These are phyloP conservation scores for Sporothrix euskadiensis DNA, from an alignment of 2,329 filamentous ascomycete species.

Conservation along the genomic window DNA sequence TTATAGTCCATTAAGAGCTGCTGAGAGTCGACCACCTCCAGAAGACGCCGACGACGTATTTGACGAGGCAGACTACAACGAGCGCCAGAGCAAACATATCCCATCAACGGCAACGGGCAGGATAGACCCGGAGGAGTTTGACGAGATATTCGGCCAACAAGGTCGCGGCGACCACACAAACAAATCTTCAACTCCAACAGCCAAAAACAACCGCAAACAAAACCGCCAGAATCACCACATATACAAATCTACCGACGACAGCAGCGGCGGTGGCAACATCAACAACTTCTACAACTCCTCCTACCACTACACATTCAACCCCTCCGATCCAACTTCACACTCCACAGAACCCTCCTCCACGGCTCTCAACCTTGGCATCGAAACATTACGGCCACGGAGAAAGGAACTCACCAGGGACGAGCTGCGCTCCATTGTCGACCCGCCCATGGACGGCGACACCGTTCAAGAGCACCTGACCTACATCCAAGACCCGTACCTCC, in stretches of 20 bases:
- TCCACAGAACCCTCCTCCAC: neutral
- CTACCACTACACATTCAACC: neutral
- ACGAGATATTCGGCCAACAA: neutral
- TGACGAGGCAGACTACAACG: neutral
- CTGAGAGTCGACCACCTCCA: too few relatives aligned
- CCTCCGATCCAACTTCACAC: neutral
- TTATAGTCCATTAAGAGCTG: neutral
- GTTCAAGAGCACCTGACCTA: constrained; percentile 57
- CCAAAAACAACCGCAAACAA: neutral
- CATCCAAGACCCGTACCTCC: constrained; percentile 55
- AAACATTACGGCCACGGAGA: constrained; percentile 23
- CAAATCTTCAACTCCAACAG: too few relatives aligned
- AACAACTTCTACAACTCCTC: neutral
- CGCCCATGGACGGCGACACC: constrained; percentile 49
- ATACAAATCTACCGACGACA: neutral
- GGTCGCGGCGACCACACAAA: too few relatives aligned
- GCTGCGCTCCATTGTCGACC: constrained; percentile 55
- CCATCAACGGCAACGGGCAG: neutral
- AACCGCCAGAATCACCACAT: neutral
- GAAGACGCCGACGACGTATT: neutral
- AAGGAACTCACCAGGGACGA: constrained; percentile 42
- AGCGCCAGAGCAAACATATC: neutral
- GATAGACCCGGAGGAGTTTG: neutral
- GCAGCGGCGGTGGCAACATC: neutral
- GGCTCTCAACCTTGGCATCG: neutral